Base-by-base conservation (phyloP, 345 rosid species). In the Brassica nigra region DNA sequence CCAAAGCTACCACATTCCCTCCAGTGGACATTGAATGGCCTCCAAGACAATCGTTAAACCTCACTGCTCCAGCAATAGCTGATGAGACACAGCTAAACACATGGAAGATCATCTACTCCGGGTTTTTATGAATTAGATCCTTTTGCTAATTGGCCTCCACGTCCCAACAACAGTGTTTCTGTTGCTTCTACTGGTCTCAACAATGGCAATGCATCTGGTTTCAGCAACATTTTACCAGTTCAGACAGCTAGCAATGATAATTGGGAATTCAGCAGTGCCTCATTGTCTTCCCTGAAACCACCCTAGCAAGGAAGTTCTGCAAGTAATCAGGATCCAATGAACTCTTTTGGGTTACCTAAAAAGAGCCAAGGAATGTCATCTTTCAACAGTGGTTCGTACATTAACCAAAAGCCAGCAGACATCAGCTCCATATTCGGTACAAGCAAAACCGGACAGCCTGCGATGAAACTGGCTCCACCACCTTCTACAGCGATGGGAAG, bases 11-110 rank as follows among this genome's bases (percentile, higher is more conserved):
- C 66, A 73, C 91, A 76, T 90, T 92, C 83, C 82, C 90, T 78
- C 86, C 93, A 8, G 92, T 89, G 44, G 97, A 90, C 57, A 79
- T 91, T 9, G 97, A 92, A 81, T 94, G 99, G 99, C 97, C 97
- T 75, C 97, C 99, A 74, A 85, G 79, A 64, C 74, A 83, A 62
- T 80, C 91, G 68, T 84, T 84, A 23, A 86, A 72, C 28, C 68
- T 23, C 44, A 70, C 73, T 55, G 9, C 85, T 78, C 82, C 74
- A 20, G 67, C 72, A 36, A 76, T 33, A 33, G 37, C 71, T 74
- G 67, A 80, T 77, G 72, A 86, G 30, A 81, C 85, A 79, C 86
- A 86, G 80, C 15, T 70, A 63, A 80, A 77, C 68, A 79, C 78
- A 1, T 23, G 89, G 86, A 79, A 34, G 76, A 58, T 80, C 92